A percentile compares a stretch with the other conserved stretches of the same genome.
These are phyloP conservation scores for Solanum virginianum DNA, from an alignment of 257 asterid genomes.

Conservation along the genomic window DNA sequence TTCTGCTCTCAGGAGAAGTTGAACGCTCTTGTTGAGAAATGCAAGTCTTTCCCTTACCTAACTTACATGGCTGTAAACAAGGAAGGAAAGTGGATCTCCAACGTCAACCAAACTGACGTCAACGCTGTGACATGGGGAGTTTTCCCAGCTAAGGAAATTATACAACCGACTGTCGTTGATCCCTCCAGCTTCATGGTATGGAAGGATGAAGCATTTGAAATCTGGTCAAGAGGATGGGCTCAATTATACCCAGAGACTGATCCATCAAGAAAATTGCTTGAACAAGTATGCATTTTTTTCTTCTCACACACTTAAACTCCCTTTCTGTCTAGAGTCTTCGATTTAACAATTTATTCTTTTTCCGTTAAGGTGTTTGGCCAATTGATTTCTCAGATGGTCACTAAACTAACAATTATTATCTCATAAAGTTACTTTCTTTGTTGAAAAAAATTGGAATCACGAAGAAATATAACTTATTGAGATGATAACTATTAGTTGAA, in stretches of 20 bases:
- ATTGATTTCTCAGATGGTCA: too few species aligned
- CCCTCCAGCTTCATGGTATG: constrained; percentile 76
- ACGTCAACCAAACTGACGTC: constrained; percentile 36
- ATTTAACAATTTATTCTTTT: too few species aligned
- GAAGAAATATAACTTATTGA: too few species aligned
- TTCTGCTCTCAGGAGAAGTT: constrained; percentile 63
- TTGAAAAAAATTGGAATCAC: too few species aligned
- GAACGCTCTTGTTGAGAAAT: constrained; percentile 44
- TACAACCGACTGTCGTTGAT: constrained; percentile 89
- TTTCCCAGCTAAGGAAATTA: constrained; percentile 87
- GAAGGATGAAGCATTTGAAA: constrained; percentile 95
- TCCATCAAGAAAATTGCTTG: constrained; percentile 59
- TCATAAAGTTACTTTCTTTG: too few species aligned
- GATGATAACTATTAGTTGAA: too few species aligned
- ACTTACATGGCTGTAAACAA: constrained; percentile 85
- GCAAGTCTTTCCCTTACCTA: constrained; percentile 46
- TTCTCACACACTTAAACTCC: too few species aligned
- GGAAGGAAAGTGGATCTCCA: constrained; percentile 59
- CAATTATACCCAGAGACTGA: constrained; percentile 70
- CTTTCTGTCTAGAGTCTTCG: too few species aligned
- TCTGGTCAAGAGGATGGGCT: constrained; percentile 93
- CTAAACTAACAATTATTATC: too few species aligned
- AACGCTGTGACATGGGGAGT: constrained; percentile 99
- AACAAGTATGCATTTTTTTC: constrained; percentile 36
- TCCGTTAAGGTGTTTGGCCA: too few species aligned